Base-by-base conservation (phyloP, 2,329 filamentous ascomycete genomes). In the Fusarium lyarnte region DNA sequence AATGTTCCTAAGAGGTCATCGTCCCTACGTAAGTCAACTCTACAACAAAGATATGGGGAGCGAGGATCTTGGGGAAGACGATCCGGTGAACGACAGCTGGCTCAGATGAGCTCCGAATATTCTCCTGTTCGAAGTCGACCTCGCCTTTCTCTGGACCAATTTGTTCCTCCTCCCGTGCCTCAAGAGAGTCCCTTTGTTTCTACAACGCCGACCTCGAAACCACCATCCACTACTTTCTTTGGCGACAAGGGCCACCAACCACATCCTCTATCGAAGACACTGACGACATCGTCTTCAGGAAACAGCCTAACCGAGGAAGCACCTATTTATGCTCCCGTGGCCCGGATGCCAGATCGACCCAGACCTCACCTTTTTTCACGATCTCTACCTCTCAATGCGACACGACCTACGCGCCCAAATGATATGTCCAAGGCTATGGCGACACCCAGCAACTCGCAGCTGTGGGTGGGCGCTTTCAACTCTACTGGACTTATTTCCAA, bases 401-500 rank as follows among this genome's bases (percentile, higher is more conserved):
- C 78, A n/a, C 73, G 82, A 52, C 82, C 82, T 33, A 78, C 77
- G 17, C 78, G 79, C 19, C 57, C 79, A 23, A 76, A 77, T 57
- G 81, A 83, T 23, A 74, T 78, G 29, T 75, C 70, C 45, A 79
- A 76, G 59, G 73, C 74, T 17, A 74, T 81, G 54, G 80, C 76
- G 63, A 74, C 92, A 87, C 43, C 93, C 85, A 80, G 74, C 54
- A 80, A 79, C 13, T 72, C 77, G 2, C 77, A 78, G 78, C 92
- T 95, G 27, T 87, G 93, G 62, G 91, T 93, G 36, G 91, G 93
- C 43, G 94, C 94, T 11, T 98, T 98, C 82, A 94, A 94, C 86
- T 98, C 96, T 3, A 98, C 96, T 2, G 95, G 95, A 3, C 85
- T 99, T 33, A 92, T 99, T 59, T 98, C 96, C 16, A 99, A 99